Percentiles rank a stretch among this genome's conserved stretches.
Evolutionary conservation across 208 protist species (phyloP).

Genomic region (Acanthamoeba triangularis): DNA sequence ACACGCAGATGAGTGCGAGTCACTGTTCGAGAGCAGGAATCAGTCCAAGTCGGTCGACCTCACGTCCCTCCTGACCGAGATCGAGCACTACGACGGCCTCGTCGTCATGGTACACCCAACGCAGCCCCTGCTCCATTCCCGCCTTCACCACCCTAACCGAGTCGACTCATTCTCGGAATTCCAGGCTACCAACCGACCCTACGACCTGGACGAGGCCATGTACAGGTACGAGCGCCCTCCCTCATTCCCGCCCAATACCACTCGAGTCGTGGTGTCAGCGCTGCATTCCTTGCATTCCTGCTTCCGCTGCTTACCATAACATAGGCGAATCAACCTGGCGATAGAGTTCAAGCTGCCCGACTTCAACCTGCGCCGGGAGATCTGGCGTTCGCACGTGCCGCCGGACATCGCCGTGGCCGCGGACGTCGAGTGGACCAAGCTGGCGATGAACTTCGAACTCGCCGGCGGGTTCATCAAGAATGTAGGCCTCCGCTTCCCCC

Average conservation of each 20-base stretch:
- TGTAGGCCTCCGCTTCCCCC: constrained; percentile 45
- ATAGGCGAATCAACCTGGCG: constrained; percentile 80
- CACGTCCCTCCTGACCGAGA: constrained; percentile 83
- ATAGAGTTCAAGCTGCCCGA: constrained; percentile 84
- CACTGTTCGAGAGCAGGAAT: constrained; percentile 79
- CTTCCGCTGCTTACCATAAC: no score
- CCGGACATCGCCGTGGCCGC: constrained; percentile 49
- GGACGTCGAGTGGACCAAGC: constrained; percentile 78
- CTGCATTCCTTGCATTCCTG: no score
- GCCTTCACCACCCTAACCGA: neutral
- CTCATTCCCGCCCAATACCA: neutral
- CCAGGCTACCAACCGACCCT: constrained; percentile 77
- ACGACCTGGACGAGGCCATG: constrained; percentile 83
- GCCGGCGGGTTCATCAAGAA: constrained; percentile 88
- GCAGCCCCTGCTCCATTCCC: neutral
- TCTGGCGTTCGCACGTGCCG: constrained; percentile 81
- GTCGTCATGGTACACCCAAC: constrained; percentile 79
- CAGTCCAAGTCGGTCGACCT: constrained; percentile 60
- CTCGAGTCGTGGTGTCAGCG: no score
- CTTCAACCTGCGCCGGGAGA: constrained; percentile 74
- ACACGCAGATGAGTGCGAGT: constrained; percentile 82
- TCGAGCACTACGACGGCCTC: constrained; percentile 85
- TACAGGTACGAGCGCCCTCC: neutral
- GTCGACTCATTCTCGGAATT: neutral
- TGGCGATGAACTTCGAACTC: constrained; percentile 85